Percentiles rank a stretch among this genome's conserved stretches.
Evolutionary conservation across 192 early-diverging fungal genomes (phyloP).

Genomic region (Entomortierella parvispora): DNA sequence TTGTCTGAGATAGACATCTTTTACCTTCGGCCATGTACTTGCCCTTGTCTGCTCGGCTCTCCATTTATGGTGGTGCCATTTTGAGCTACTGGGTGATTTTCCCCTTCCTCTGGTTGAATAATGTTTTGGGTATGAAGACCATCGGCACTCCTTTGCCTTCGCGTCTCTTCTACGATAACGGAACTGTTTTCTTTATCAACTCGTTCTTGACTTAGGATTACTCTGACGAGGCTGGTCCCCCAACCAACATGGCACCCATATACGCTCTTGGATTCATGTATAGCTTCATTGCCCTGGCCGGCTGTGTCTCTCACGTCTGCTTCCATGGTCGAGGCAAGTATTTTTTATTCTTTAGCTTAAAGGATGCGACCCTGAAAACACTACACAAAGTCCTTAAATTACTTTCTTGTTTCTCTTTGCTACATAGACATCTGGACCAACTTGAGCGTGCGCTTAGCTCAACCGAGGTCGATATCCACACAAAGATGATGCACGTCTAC

Average conservation of each 20-base stretch:
- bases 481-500: slow-evolving; percentile 51
- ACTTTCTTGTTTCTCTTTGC: no score
- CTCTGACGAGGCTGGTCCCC: slow-evolving; percentile 51
- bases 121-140: slow-evolving; percentile 33
- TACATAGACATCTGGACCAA: slow-evolving; percentile 63
- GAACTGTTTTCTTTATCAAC: slow-evolving; percentile 11
- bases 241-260: slow-evolving; percentile 57
- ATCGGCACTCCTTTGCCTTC: slow-evolving; percentile 22
- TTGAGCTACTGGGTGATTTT: slow-evolving; percentile 74
- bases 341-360: no score
- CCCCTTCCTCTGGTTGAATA: slow-evolving; percentile 70
- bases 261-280: slow-evolving; percentile 49
- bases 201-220: slow-evolving; percentile 9
- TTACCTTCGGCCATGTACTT: slow-evolving; percentile 23
- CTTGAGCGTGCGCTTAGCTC: neutral
- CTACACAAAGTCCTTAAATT: no score
- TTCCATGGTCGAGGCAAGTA: slow-evolving; percentile 71
- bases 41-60: slow-evolving; percentile 63
- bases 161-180: slow-evolving; percentile 17
- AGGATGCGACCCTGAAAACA: no score
- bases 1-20: slow-evolving; percentile 17
- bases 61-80: slow-evolving; percentile 66
- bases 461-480: slow-evolving; percentile 43
- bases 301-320: slow-evolving; percentile 65
- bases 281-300: slow-evolving; percentile 63